Percentiles rank a stretch among this genome's conserved stretches.
Conservation (phyloP, 2,329 filamentous ascomycete species). For the Lasiodiplodia citricola region DNA sequence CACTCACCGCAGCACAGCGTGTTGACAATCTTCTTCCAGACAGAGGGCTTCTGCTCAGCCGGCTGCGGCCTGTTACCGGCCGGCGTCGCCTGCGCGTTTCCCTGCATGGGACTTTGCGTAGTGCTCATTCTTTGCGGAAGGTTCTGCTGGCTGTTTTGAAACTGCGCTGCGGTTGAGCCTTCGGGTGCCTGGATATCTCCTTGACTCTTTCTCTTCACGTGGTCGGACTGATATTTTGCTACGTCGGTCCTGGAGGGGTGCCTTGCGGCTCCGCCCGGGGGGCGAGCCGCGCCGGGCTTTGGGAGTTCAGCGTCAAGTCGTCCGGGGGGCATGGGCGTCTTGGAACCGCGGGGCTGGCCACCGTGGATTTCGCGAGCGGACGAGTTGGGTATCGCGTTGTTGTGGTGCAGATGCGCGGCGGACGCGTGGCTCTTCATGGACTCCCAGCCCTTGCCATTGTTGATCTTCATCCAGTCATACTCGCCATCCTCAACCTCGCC, state of each 20-base stretch:
- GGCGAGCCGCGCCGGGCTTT: slow-evolving; percentile 66
- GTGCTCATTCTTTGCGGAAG: slow-evolving; percentile 66
- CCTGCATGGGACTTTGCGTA: slow-evolving; percentile 50
- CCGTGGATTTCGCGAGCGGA: slow-evolving; percentile 85
- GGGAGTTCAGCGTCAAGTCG: slow-evolving; percentile 56
- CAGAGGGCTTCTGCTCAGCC: slow-evolving; percentile 25
- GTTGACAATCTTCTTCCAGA: slow-evolving; percentile 27
- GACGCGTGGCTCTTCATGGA: slow-evolving; percentile 72
- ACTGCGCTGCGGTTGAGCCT: slow-evolving; percentile 92
- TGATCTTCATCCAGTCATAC: slow-evolving; percentile 99
- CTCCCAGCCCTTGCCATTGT: slow-evolving; percentile 92
- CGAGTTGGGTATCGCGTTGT: slow-evolving; percentile 77
- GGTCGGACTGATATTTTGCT: slow-evolving; percentile 41
- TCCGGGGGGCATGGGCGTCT: slow-evolving; percentile 53
- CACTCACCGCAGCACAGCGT: slow-evolving; percentile 28
- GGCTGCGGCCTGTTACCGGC: slow-evolving; percentile 27
- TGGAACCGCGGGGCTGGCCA: slow-evolving; percentile 66
- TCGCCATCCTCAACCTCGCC: slow-evolving; percentile 97
- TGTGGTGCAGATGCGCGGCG: slow-evolving; percentile 78
- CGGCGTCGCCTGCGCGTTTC: slow-evolving; percentile 61
- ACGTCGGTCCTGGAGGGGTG: slow-evolving; percentile 26
- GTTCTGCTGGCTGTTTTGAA: slow-evolving; percentile 93
- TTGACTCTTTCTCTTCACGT: slow-evolving; percentile 71
- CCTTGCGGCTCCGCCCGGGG: slow-evolving; percentile 35
- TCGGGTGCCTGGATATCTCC: slow-evolving; percentile 82